A percentile compares a stretch with the other conserved stretches of the same genome.
These are phyloP conservation scores for Amauroascus niger DNA, from an alignment of 2,329 filamentous ascomycete genomes.

Conservation along the genomic window DNA sequence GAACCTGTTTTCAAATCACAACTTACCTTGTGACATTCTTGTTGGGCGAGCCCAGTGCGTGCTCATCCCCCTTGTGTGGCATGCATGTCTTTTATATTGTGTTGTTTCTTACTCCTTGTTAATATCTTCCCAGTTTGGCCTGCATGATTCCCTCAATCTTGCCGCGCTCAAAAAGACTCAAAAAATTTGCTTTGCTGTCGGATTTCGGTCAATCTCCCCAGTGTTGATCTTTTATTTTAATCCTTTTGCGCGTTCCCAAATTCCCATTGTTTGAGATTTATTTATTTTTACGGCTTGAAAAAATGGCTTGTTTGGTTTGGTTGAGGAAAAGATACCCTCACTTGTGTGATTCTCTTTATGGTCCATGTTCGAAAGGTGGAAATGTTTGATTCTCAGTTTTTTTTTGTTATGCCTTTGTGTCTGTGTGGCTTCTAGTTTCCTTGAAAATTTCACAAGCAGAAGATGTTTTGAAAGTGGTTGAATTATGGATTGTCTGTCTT, in stretches of 20 bases:
- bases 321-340: conserved; percentile 9
- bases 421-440: not conserved
- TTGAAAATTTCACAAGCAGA: not conserved
- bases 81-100: not conserved
- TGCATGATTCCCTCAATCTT: conserved; percentile 1
- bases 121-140: not conserved
- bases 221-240: not conserved
- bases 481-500: not conserved
- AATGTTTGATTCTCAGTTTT: not conserved
- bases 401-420: not conserved
- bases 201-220: not conserved
- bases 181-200: conserved; percentile 1
- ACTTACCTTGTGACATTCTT: not conserved
- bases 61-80: not conserved
- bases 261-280: not conserved
- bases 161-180: not conserved
- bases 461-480: not conserved
- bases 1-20: not conserved
- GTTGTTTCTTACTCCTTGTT: not conserved
- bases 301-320: conserved; percentile 9
- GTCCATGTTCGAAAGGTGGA: conserved; percentile 2
- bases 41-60: not conserved
- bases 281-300: not conserved
- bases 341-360: not conserved
- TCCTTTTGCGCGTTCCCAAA: conserved; percentile 1